Evolutionary conservation across 768 basidiomycete genomes (phyloP).

Genomic region (Rhizopogon rudus): DNA sequence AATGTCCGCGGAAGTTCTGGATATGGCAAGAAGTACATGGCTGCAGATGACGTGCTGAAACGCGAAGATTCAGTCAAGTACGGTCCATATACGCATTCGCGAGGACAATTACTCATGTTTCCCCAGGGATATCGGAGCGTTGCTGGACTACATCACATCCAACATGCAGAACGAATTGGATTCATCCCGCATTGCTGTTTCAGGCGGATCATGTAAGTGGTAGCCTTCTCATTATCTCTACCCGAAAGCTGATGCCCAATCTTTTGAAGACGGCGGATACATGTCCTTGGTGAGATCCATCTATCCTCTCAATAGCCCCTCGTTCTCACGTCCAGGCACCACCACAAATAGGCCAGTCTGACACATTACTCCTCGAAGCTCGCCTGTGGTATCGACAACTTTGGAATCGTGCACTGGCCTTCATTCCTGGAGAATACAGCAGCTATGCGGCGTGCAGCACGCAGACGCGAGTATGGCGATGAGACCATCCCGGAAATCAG

Average conservation of each 20-base stretch:
- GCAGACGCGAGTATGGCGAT: conserved; percentile 38
- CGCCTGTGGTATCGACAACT: conserved; percentile 36
- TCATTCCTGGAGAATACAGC: conserved; percentile 41
- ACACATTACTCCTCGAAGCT: conserved; percentile 37
- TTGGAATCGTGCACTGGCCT: conserved; percentile 34
- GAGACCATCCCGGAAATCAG: conserved; percentile 32
- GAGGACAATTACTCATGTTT: neutral
- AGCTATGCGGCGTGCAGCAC: conserved; percentile 26
- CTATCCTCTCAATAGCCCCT: neutral
- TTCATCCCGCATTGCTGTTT: conserved; percentile 33
- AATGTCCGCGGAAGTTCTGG: conserved; percentile 39
- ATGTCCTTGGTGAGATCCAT: conserved; percentile 32
- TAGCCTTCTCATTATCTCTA: neutral
- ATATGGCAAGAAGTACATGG: conserved; percentile 36
- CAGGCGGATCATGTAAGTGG: conserved; percentile 34
- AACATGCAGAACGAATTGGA: conserved; percentile 30
- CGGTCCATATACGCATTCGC: neutral
- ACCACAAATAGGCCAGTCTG: conserved; percentile 29
- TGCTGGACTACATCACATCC: conserved; percentile 31
- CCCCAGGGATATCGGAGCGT: conserved; percentile 32
- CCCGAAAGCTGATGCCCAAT: neutral
- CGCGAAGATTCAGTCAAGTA: conserved; percentile 40
- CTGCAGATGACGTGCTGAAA: conserved; percentile 36
- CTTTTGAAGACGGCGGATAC: conserved; percentile 31
- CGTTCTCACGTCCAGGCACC: neutral